Conservation (phyloP, 2,329 filamentous ascomycete genomes). For the Claviceps sp. region DNA sequence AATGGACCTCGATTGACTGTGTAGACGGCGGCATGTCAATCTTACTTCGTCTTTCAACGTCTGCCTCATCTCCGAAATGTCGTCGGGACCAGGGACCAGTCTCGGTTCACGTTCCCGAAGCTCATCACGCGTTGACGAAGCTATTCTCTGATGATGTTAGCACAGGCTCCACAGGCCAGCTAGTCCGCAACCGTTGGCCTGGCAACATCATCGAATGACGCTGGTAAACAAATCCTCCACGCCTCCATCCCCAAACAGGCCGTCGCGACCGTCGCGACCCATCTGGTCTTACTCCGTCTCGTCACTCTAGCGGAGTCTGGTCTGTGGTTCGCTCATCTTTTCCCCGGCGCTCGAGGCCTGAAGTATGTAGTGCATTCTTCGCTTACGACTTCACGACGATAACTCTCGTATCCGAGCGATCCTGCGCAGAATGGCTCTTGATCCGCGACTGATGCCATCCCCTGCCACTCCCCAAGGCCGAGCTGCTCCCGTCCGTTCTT, state of each 20-base stretch:
- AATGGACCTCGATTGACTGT: no score
- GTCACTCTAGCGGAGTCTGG: not conserved
- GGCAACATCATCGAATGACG: constrained; percentile 17
- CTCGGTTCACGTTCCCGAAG: no score
- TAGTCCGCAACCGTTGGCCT: constrained; percentile 10
- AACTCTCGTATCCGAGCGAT: constrained; percentile 26
- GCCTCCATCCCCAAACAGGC: constrained; percentile 1
- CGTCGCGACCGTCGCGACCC: not conserved
- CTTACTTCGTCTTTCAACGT: no score
- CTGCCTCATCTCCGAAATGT: no score
- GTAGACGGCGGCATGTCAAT: no score
- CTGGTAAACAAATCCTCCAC: constrained; percentile 20
- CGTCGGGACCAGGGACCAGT: no score
- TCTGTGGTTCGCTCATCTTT: not conserved
- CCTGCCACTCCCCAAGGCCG: constrained; percentile 21
- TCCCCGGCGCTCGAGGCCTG: not conserved
- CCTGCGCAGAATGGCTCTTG: constrained; percentile 27
- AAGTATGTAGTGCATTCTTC: constrained; percentile 26
- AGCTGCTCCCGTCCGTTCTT: constrained; percentile 37
- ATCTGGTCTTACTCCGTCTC: not conserved
- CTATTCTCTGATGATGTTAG: no score
- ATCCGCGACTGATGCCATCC: constrained; percentile 32
- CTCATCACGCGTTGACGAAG: no score
- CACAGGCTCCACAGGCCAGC: no score
- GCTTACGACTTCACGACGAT: constrained; percentile 26